A percentile compares a stretch with the other conserved stretches of the same genome.
phyloP scores from a whole-genome alignment of 2,329 filamentous ascomycete genomes.

The Colletotrichum navitas region DNA sequence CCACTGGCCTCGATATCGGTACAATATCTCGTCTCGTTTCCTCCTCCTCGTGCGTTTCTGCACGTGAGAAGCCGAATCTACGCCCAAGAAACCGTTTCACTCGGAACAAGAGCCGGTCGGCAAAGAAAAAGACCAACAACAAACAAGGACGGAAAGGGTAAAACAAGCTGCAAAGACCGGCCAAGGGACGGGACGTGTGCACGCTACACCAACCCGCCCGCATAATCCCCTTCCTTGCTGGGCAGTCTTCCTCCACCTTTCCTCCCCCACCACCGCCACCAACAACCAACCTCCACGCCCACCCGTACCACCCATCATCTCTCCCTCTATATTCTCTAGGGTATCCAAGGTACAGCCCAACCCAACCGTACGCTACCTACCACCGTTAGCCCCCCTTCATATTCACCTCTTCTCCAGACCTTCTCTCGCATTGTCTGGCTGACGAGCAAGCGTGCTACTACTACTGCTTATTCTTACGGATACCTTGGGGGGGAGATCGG shows the following conservation, averaged over 20 bases:
- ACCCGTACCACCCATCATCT: too few species aligned
- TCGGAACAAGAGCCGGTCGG: neutral
- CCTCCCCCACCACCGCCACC: neutral
- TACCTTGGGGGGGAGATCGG: constrained; percentile 22
- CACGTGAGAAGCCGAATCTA: constrained; percentile 28
- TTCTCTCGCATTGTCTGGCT: constrained; percentile 31
- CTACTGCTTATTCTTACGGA: constrained; percentile 21
- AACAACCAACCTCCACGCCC: neutral
- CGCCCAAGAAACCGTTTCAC: constrained; percentile 6
- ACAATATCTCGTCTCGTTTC: neutral
- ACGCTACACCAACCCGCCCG: neutral
- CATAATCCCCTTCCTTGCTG: constrained; percentile 15
- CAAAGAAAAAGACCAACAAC: neutral
- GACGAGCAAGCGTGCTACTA: constrained; percentile 10
- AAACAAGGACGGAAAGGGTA: constrained; percentile 11
- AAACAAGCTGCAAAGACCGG: constrained; percentile 10
- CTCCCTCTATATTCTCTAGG: too few species aligned
- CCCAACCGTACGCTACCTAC: neutral
- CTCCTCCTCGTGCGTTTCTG: too few species aligned
- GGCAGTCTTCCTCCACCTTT: constrained; percentile 19
- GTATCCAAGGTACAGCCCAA: neutral
- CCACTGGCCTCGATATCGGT: constrained; percentile 1
- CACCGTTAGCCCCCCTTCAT: constrained; percentile 3
- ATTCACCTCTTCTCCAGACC: constrained; percentile 5
- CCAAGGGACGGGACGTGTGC: constrained; percentile 21